Base-by-base conservation (phyloP, 2,329 filamentous ascomycete genomes). In the Aspergillus ibericus region DNA sequence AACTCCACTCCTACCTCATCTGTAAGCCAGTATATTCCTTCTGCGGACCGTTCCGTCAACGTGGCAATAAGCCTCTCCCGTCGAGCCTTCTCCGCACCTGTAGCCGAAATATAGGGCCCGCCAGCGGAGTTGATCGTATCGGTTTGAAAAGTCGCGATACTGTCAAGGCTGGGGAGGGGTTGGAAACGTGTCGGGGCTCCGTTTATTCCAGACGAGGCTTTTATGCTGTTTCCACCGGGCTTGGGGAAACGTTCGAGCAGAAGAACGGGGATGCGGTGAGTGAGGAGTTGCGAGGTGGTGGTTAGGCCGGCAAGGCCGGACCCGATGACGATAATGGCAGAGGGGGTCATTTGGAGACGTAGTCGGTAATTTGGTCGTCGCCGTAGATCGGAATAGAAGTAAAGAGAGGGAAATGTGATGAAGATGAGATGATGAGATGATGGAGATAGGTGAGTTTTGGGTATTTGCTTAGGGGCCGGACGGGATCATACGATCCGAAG, bases 121-220 rank as follows among this genome's bases (percentile, higher is more conserved):
- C 86, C 86, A 0, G 83, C 86, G 0, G 85, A 88, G 20, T 72
- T 76, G 7, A 85, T 65, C 0, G 86, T 87, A 70, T 88, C 85
- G 25, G 76, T 69, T 63, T 80, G 82, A 65, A 87, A 88, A 0
- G 72, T 64, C 1, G 73, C 68, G 44, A 44, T 46, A 5, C 35
- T 25, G n/a, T 81, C 77, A 40, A 32, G 29, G 29, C 35, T 44
- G 10, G 67, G 54, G 2, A 67, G 72, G 10, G 71, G 70, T 67
- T 89, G 86, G 61, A 83, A 87, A 3, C 76, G 77, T 0, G 86
- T 88, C 0, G 80, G 80, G 0, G 84, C 84, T 6, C 84, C 86
- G 63, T 87, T 88, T 71, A 88, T 88, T 0, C 85, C 86, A 0
- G 85, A 88, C 0, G 85, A 88, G 0, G 86, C 86, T 72, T 88